Evolutionary conservation across 78 protist species (phyloP).

Genomic region (Bigelowiella natans): DNA sequence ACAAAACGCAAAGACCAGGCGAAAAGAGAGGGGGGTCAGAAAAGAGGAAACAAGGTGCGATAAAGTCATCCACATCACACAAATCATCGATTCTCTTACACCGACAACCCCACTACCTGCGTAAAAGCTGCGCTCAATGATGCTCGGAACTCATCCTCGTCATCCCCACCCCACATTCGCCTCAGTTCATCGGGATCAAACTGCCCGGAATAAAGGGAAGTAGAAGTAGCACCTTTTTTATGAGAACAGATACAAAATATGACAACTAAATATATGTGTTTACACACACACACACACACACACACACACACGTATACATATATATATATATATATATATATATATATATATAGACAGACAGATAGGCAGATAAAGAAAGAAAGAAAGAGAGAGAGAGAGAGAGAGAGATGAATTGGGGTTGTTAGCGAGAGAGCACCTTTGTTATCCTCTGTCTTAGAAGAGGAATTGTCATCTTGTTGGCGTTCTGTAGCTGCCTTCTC

Average conservation of each 20-base stretch:
- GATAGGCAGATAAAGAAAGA: background rate
- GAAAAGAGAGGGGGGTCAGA: too few species aligned
- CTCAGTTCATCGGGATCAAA: too few species aligned
- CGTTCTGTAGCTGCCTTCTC: background rate
- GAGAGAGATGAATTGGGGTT: background rate
- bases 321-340: background rate
- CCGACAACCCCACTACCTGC: too few species aligned
- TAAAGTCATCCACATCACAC: too few species aligned
- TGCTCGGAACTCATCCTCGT: too few species aligned
- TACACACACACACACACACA: background rate
- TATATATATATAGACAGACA: background rate
- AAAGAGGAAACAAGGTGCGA: too few species aligned
- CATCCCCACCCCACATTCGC: too few species aligned
- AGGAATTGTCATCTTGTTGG: background rate
- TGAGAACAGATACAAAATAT: background rate
- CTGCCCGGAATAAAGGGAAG: too few species aligned
- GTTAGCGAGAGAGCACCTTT: background rate
- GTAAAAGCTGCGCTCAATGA: too few species aligned
- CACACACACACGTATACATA: background rate
- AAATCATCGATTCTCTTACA: too few species aligned
- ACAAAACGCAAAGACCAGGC: too few species aligned
- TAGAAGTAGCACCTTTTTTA: background rate
- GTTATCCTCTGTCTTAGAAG: background rate
- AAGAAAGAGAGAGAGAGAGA: background rate
- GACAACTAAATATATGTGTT: background rate